Conservation (phyloP, 257 asterid genomes). For the Gentiana macrophylla region DNA sequence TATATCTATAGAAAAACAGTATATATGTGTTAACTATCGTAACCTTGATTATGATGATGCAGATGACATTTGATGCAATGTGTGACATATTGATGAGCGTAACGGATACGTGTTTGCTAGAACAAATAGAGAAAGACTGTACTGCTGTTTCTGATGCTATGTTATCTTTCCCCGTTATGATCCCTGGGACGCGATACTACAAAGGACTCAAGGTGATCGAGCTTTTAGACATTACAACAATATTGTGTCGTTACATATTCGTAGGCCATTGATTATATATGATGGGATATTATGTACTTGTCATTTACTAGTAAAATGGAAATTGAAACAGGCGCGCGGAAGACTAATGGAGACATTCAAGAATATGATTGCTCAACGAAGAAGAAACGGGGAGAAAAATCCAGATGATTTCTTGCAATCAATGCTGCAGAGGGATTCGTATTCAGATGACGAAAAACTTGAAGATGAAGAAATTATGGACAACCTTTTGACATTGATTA, state of each 20-base stretch:
- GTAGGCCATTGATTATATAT: too few relatives aligned
- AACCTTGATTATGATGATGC: constrained; percentile 7
- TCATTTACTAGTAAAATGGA: not conserved
- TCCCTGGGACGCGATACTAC: constrained; percentile 52
- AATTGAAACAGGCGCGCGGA: constrained; percentile 31
- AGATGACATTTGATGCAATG: constrained; percentile 45
- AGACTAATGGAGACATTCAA: constrained; percentile 37
- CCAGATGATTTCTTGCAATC: constrained; percentile 41
- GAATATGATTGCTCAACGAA: constrained; percentile 17
- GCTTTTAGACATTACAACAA: too few relatives aligned
- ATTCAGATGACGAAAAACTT: constrained; percentile 31
- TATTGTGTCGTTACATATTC: too few relatives aligned
- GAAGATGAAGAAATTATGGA: constrained; percentile 58
- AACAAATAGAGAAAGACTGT: constrained; percentile 30
- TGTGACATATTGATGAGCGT: constrained; percentile 45
- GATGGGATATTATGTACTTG: too few relatives aligned
- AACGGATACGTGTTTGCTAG: constrained; percentile 24
- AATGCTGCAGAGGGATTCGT: constrained; percentile 37
- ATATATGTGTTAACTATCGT: too few relatives aligned
- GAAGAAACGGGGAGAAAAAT: constrained; percentile 27
- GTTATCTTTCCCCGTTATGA: constrained; percentile 43
- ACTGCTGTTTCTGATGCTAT: constrained; percentile 35
- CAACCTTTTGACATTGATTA: constrained; percentile 35
- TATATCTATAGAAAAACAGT: too few relatives aligned
- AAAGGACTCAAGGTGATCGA: constrained; percentile 36